Evolutionary conservation across 257 asterid genomes (phyloP).

Genomic region (Rauvolfia tetraphylla): DNA sequence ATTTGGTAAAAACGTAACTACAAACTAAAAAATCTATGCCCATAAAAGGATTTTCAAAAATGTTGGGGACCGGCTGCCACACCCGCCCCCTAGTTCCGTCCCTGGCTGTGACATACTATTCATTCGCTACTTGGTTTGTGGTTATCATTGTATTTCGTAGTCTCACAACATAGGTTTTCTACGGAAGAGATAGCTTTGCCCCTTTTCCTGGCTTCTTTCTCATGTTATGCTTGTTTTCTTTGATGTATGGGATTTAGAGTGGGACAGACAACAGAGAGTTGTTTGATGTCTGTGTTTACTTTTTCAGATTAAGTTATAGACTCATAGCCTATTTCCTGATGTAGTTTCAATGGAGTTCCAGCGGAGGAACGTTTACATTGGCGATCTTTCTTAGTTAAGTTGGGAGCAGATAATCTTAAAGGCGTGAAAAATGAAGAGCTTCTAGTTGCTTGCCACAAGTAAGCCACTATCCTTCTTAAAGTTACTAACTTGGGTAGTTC

Average conservation of each 20-base stretch:
- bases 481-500: not conserved
- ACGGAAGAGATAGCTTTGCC: not conserved
- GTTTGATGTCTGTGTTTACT: not conserved
- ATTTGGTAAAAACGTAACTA: too few relatives aligned
- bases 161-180: not conserved
- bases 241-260: not conserved
- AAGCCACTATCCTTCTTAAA: not conserved
- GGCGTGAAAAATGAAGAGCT: slow-evolving; percentile 95
- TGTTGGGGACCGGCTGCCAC: too few relatives aligned
- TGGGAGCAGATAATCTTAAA: slow-evolving; percentile 87
- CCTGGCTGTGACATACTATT: not conserved
- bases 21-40: too few relatives aligned
- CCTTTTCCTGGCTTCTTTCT: not conserved
- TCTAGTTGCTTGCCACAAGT: slow-evolving; percentile 75
- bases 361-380: slow-evolving; percentile 95
- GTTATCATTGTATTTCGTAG: not conserved
- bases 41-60: too few relatives aligned
- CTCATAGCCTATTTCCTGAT: slow-evolving; percentile 11
- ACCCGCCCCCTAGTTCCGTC: too few relatives aligned
- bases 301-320: slow-evolving; percentile 4
- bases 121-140: not conserved
- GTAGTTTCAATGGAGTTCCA: slow-evolving; percentile 92
- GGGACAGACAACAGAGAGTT: not conserved
- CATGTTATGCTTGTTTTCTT: not conserved
- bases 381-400: slow-evolving; percentile 88